Evolutionary conservation across 2,329 filamentous ascomycete genomes (phyloP).

Genomic region (Colletotrichum sublineola): DNA sequence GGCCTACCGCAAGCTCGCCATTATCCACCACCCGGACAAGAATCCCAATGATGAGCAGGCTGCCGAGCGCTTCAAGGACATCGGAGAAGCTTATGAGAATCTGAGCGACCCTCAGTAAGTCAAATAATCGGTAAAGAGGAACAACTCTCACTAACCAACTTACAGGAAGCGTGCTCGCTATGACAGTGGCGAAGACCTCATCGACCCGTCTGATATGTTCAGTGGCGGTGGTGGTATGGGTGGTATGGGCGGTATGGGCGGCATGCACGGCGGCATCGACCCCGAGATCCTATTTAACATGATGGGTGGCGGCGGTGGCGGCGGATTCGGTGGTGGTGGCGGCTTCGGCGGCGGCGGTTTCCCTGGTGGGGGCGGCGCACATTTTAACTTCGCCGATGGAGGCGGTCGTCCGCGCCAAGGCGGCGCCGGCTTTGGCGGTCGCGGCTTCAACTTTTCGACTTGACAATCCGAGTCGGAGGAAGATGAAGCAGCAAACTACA

Average conservation of each 20-base stretch:
- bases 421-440: slow-evolving; percentile 50
- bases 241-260: slow-evolving; percentile 77
- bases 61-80: slow-evolving; percentile 95
- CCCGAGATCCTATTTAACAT: slow-evolving; percentile 86
- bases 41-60: slow-evolving; percentile 89
- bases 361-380: slow-evolving; percentile 63
- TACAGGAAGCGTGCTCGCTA: slow-evolving; percentile 86
- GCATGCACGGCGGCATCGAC: slow-evolving; percentile 76
- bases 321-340: slow-evolving; percentile 64
- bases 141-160: slow-evolving; percentile 51
- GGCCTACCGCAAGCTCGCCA: slow-evolving; percentile 94
- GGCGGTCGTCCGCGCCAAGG: slow-evolving; percentile 55
- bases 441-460: slow-evolving; percentile 58
- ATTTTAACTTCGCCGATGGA: slow-evolving; percentile 69
- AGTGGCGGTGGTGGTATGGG: slow-evolving; percentile 74
- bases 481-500: slow-evolving; percentile 51
- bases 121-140: background rate
- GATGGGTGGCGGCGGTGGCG: slow-evolving; percentile 78
- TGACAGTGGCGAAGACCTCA: slow-evolving; percentile 91
- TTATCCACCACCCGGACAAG: slow-evolving; percentile 97
- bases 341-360: slow-evolving; percentile 66
- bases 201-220: slow-evolving; percentile 91
- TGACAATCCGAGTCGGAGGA: slow-evolving; percentile 61
- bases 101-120: slow-evolving; percentile 92
- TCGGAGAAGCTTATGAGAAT: slow-evolving; percentile 96